These are phyloP conservation scores for Cercospora sp. DNA, from an alignment of 2,329 filamentous ascomycete species.

Conservation along the genomic window DNA sequence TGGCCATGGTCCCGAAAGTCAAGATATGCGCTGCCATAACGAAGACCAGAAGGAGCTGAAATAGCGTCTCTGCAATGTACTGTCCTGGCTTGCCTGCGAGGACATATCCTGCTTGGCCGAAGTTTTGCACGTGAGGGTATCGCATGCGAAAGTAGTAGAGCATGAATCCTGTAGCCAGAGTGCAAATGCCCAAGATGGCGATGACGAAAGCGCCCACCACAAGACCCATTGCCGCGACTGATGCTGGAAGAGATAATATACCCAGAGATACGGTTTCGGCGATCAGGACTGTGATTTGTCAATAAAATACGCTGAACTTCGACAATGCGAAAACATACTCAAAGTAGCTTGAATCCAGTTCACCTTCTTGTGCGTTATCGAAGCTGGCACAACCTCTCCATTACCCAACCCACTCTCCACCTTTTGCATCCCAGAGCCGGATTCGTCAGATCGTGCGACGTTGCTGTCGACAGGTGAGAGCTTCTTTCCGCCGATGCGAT, in stretches of 20 bases:
- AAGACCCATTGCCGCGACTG: constrained; percentile 53
- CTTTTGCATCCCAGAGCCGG: constrained; percentile 6
- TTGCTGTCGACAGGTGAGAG: constrained; percentile 8
- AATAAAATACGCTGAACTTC: neutral
- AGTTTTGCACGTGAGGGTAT: constrained; percentile 62
- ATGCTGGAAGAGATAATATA: constrained; percentile 56
- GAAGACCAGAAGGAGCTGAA: constrained; percentile 16
- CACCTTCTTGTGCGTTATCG: constrained; percentile 12
- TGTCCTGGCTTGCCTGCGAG: constrained; percentile 62
- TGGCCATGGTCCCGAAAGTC: constrained; percentile 69
- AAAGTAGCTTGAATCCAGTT: constrained; percentile 12
- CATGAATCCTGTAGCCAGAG: constrained; percentile 62
- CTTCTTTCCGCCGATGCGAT: constrained; percentile 7
- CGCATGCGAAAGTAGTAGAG: constrained; percentile 59
- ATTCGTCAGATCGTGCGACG: neutral
- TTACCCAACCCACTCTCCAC: constrained; percentile 1
- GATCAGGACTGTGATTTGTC: constrained; percentile 45
- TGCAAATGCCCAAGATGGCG: constrained; percentile 53
- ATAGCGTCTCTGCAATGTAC: constrained; percentile 56
- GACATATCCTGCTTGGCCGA: constrained; percentile 66
- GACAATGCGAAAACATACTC: neutral
- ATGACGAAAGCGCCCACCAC: constrained; percentile 54
- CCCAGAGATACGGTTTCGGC: constrained; percentile 61
- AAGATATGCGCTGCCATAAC: constrained; percentile 70
- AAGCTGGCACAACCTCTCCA: constrained; percentile 9